phyloP scores from a whole-genome alignment of 2,329 filamentous ascomycete species.

The Talaromyces funiculosus region DNA sequence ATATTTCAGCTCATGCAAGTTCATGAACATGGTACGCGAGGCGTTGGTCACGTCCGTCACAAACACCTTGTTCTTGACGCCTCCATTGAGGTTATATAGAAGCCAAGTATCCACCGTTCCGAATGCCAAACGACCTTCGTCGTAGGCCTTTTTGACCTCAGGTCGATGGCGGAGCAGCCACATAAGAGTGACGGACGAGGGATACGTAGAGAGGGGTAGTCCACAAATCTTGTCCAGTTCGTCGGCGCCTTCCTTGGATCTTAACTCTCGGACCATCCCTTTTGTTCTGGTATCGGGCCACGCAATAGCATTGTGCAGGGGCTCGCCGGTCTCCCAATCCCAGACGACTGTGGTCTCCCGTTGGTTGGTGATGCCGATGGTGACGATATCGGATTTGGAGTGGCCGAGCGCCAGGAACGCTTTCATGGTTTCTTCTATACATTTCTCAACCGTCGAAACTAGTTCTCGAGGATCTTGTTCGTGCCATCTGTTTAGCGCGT shows the following conservation, averaged over 20 bases:
- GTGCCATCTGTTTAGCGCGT: conserved; percentile 65
- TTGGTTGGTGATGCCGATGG: conserved; percentile 84
- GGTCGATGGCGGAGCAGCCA: conserved; percentile 73
- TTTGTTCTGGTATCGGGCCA: conserved; percentile 85
- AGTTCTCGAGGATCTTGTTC: conserved; percentile 80
- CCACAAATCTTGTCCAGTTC: conserved; percentile 67
- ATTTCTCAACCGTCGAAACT: conserved; percentile 67
- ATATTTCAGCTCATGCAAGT: conserved; percentile 73
- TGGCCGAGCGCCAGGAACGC: conserved; percentile 67
- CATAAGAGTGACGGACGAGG: conserved; percentile 74
- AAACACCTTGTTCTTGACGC: conserved; percentile 60
- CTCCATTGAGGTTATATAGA: conserved; percentile 73
- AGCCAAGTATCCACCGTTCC: conserved; percentile 88
- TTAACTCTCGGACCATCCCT: conserved; percentile 70
- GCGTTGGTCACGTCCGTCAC: conserved; percentile 87
- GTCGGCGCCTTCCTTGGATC: conserved; percentile 61
- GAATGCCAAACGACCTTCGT: conserved; percentile 69
- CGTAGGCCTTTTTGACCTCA: conserved; percentile 67
- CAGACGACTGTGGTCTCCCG: conserved; percentile 82
- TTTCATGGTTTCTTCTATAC: conserved; percentile 70
- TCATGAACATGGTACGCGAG: conserved; percentile 91
- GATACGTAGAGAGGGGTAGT: conserved; percentile 80
- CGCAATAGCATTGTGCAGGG: conserved; percentile 77
- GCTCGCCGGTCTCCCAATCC: conserved; percentile 74
- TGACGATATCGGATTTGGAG: conserved; percentile 61